Evolutionary conservation across 345 rosid genomes (phyloP), one percentile per base, ranked within the genome.

Genomic region (Trapa bicornis): DNA sequence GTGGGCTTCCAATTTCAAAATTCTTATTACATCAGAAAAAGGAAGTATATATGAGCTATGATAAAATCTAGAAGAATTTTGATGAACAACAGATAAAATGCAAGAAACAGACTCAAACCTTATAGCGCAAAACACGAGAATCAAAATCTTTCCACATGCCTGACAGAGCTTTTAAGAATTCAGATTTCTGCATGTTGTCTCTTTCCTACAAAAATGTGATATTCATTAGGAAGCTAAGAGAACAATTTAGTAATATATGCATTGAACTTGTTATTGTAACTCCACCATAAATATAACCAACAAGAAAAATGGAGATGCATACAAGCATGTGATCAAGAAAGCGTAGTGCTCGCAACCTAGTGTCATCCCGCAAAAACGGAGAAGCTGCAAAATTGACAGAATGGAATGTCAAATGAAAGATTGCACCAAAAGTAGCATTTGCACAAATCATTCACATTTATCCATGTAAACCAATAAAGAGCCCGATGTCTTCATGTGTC

Each of bases 111-210:
- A 65, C n/a, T 47, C 86, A 72, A 75, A 94, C 99, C 99, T 94
- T 94, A 74, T 85, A 94, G 68, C 87, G 97, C 84, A 94, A 75
- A 48, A 94, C 97, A 75, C 99, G 99, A 29, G 92, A 79, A 73
- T 87, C 99, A 78, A 94, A 94, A 67, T 89, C 97, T 83, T 91
- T 94, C 99, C 99, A 94, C 97, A 94, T 94, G 76, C 89, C 96
- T 76, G 96, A 84, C 70, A 94, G 81, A 65, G 97, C 99, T 84
- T 94, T 94, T 75, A 94, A 75, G 75, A 94, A 94, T 77, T 94
- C 99, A n/a, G 99, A 83, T 79, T 94, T 94, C 82, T 91, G 99
- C 93, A 87, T 83, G 76, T 94, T 94, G 68, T 94, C 97, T 80
- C 97, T 80, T 83, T 84, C 99, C 99, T 94, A 81, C 71, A 79